phyloP scores from a whole-genome alignment of 768 basidiomycete species.

The Paxillus rubicundulus region DNA sequence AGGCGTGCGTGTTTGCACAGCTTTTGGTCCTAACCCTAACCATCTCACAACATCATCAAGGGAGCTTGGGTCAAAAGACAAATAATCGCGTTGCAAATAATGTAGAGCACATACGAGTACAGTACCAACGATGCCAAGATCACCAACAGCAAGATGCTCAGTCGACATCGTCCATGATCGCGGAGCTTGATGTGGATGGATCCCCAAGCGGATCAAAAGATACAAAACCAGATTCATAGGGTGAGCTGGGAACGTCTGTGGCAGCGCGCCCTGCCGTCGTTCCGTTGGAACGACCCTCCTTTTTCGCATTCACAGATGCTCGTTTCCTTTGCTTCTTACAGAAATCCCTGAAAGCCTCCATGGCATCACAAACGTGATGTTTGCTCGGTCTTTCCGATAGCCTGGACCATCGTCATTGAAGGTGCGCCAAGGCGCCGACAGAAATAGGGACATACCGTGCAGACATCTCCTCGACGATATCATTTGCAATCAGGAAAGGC shows the following conservation, averaged over 20 bases:
- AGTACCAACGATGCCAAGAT: background rate
- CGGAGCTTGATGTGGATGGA: background rate
- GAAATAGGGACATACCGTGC: constrained; percentile 38
- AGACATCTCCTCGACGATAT: constrained; percentile 57
- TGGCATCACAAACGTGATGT: constrained; percentile 47
- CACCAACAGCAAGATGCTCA: constrained; percentile 7
- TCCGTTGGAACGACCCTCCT: constrained; percentile 1
- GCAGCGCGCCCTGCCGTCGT: background rate
- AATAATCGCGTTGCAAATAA: constrained; percentile 10
- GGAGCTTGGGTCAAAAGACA: background rate
- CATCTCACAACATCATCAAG: constrained; percentile 9
- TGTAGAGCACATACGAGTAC: constrained; percentile 11
- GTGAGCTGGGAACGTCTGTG: background rate
- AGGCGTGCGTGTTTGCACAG: constrained; percentile 9
- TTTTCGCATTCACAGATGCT: constrained; percentile 19
- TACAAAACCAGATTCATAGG: constrained; percentile 9
- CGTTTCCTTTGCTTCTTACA: constrained; percentile 50
- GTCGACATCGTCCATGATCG: constrained; percentile 33
- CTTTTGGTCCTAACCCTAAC: constrained; percentile 9
- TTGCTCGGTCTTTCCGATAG: constrained; percentile 56
- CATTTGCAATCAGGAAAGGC: constrained; percentile 53
- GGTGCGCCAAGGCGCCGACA: background rate
- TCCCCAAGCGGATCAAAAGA: constrained; percentile 5
- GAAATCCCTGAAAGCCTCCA: constrained; percentile 48
- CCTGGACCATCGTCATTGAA: constrained; percentile 30